Evolutionary conservation across 139 green algal genomes (phyloP), one percentile per base, ranked within the genome.

Genomic region (Coelastrella sp.): DNA sequence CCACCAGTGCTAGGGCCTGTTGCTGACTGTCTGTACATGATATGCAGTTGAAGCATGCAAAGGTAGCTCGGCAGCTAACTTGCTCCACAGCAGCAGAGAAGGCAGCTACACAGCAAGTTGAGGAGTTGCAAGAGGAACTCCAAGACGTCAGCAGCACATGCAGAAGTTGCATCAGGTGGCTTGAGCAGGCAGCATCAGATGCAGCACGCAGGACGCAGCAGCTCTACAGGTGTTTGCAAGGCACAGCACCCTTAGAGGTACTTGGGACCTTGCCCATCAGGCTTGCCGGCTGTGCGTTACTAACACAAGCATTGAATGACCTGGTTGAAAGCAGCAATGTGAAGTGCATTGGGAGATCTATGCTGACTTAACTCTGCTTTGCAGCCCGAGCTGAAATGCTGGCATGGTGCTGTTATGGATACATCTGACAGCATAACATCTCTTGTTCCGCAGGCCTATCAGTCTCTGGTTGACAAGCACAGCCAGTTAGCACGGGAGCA

Each of bases 1-100:
- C n/a, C n/a, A n/a, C n/a, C n/a, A n/a, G n/a, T n/a, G n/a, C n/a
- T n/a, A n/a, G n/a, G n/a, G n/a, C n/a, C n/a, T n/a, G n/a, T n/a
- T n/a, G n/a, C n/a, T n/a, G n/a, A n/a, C n/a, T n/a, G n/a, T n/a
- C n/a, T n/a, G n/a, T n/a, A n/a, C n/a, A n/a, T n/a, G n/a, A n/a
- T 64, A 3, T 85, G 62, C 87, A 94, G 91, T 87, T 93, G 72
- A 93, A 92, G 80, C 89, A 94, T 64, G 91, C 89, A 27, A 92
- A 89, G 86, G n/a, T 93, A 4, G 90, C 87, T 0, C 75, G 91
- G 27, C 87, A 93, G 87, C 73, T 93, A 53, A 83, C 91, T 53
- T 78, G 83, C 35, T 83, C 51, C 45, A 67, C 72, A 21, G 74
- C 87, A 34, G 63, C 64, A 25, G 90, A 93, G 84, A 83, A 87